Conservation (phyloP, 1,139 yeast genomes). For the Debaryomyces coudertii region DNA sequence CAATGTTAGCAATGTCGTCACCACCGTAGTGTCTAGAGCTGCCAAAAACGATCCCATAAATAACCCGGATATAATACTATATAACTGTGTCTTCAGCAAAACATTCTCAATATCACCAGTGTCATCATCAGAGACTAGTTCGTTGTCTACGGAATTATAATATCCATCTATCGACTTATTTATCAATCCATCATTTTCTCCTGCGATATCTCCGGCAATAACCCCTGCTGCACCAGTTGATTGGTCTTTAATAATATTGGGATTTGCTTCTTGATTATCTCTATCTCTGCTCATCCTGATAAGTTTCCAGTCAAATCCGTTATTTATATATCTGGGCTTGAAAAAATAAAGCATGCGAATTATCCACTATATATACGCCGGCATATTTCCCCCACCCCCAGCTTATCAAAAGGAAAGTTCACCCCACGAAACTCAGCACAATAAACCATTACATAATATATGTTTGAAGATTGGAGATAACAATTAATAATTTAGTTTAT, state of each 20-base stretch:
- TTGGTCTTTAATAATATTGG: conserved; percentile 35
- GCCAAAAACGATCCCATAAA: conserved; percentile 45
- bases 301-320: not conserved
- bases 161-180: conserved; percentile 10
- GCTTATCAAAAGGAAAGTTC: no score
- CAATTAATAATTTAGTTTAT: no score
- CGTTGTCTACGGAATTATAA: conserved; percentile 19
- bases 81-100: conserved; percentile 35
- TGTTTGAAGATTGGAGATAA: no score
- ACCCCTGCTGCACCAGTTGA: conserved; percentile 51
- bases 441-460: not conserved
- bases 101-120: conserved; percentile 32
- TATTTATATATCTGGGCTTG: not conserved
- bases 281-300: not conserved
- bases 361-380: not conserved
- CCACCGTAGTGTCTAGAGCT: conserved; percentile 51
- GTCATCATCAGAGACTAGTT: conserved; percentile 11
- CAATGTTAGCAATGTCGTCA: conserved; percentile 44
- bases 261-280: conserved; percentile 19
- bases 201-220: conserved; percentile 52
- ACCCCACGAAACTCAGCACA: no score
- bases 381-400: no score
- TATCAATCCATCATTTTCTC: conserved; percentile 37
- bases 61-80: conserved; percentile 36
- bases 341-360: not conserved